These are phyloP conservation scores for Penicillium frequentans DNA, from an alignment of 2,329 filamentous ascomycete species.

Conservation along the genomic window DNA sequence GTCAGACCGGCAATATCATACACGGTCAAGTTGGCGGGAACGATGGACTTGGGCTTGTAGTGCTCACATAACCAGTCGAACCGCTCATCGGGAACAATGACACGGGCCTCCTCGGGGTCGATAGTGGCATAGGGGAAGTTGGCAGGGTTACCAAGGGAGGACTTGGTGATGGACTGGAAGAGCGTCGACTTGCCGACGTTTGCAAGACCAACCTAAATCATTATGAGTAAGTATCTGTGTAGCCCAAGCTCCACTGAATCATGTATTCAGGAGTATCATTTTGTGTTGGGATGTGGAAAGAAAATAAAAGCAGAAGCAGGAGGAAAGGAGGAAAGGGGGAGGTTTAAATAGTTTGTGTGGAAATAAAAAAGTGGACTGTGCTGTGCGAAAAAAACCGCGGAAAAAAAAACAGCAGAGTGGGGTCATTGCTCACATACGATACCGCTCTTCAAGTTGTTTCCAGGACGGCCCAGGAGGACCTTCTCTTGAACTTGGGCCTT, in stretches of 20 bases:
- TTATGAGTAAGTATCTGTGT: slow-evolving; percentile 13
- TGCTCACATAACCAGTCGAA: slow-evolving; percentile 95
- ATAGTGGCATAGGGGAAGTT: slow-evolving; percentile 99
- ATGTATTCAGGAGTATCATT: neutral
- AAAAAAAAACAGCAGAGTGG: slow-evolving; percentile 30
- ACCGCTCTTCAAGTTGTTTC: slow-evolving; percentile 98
- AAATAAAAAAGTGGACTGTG: slow-evolving; percentile 28
- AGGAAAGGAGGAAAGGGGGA: slow-evolving; percentile 15
- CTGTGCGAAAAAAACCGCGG: slow-evolving; percentile 26
- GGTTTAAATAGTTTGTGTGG: slow-evolving; percentile 26
- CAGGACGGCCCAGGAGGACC: slow-evolving; percentile 90
- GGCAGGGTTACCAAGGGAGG: slow-evolving; percentile 93
- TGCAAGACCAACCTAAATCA: slow-evolving; percentile 82
- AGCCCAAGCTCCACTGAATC: neutral
- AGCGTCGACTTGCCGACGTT: slow-evolving; percentile 99
- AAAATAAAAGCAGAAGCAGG: slow-evolving; percentile 14
- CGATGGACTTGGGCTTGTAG: slow-evolving; percentile 95
- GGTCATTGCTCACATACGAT: slow-evolving; percentile 73
- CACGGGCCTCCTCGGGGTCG: slow-evolving; percentile 95
- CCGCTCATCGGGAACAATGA: slow-evolving; percentile 92
- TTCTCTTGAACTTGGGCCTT: slow-evolving; percentile 91
- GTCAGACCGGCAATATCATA: slow-evolving; percentile 99
- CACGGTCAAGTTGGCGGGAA: slow-evolving; percentile 96
- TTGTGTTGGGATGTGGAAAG: slow-evolving; percentile 12
- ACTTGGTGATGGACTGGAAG: slow-evolving; percentile 99